Base-by-base conservation (phyloP, 495 filamentous ascomycete species). In the Lepraria neglecta region DNA sequence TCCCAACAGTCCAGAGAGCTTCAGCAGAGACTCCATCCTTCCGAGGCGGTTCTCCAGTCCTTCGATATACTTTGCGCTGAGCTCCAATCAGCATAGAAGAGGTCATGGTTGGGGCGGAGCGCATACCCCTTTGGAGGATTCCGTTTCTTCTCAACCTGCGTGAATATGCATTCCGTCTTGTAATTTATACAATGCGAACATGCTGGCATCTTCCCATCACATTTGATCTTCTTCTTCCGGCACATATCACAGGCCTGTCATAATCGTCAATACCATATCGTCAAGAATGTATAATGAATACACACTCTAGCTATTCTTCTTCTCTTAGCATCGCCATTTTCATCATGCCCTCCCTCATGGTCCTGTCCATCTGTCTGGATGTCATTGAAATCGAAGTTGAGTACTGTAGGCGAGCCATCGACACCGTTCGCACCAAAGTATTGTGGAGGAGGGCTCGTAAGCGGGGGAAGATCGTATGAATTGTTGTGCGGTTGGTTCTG, bases 181-280 rank as follows among this genome's bases (percentile, higher is more conserved):
- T 97, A 97, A 73, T 98, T 97, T 70, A 87, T 87, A 71, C 94
- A 98, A 74, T 98, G 95, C 17, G 90, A 91, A 74, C 94, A 98
- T 60, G 90, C 84, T 44, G 95, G 94, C 72, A 94, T 84, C 74
- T 95, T 96, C 56, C 94, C 94, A 70, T 98, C 95, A 74, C 94
- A 98, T 75, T 97, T 97, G 70, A 98, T 97, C 82, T 98, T 98
- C 80, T 97, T 98, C 77, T 96, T 97, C 64, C 94, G 84, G 70
- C 94, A 98, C 92, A 97, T 96, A 71, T 98, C 94, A 78, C 94
- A 98, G 55, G 94, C 94, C 89, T 92, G 71, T 44, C 21, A 43
- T 28, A 40, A 43, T 35, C 62, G 68, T 75, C 61, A 73, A 68
- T 66, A 35, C 56, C 57, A 56, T 21, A 51, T 15, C 53, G 12